These are phyloP conservation scores for Groenewaldozyma salmanticensis DNA, from an alignment of 805 yeast species.

Conservation along the genomic window DNA sequence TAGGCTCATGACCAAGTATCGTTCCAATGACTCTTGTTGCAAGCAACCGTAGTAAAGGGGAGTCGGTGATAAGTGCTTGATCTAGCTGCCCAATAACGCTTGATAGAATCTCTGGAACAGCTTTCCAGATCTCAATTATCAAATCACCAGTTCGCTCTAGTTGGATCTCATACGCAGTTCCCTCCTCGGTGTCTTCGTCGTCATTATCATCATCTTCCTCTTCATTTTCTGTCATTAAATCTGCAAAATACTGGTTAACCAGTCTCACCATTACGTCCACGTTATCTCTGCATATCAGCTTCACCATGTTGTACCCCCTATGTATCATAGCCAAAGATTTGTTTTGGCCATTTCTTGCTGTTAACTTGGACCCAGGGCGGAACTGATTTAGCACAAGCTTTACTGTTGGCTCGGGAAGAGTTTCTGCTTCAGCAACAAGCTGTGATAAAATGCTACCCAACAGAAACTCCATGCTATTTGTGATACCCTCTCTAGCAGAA, in stretches of 20 bases:
- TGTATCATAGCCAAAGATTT: constrained; percentile 25
- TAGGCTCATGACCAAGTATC: constrained; percentile 41
- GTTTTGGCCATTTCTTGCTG: constrained; percentile 13
- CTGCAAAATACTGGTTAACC: constrained; percentile 72
- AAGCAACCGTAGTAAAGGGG: constrained; percentile 47
- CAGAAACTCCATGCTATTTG: constrained; percentile 38
- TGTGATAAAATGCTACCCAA: constrained; percentile 67
- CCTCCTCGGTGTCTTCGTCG: constrained; percentile 13
- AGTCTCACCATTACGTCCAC: constrained; percentile 66
- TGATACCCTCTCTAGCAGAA: constrained; percentile 35
- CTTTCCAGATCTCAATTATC: constrained; percentile 61
- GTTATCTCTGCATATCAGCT: constrained; percentile 59
- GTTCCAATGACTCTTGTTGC: constrained; percentile 70
- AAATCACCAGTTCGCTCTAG: constrained; percentile 54
- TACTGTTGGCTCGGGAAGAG: constrained; percentile 50
- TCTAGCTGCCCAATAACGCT: constrained; percentile 72
- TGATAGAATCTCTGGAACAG: constrained; percentile 62
- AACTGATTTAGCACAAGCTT: constrained; percentile 59
- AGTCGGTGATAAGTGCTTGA: constrained; percentile 63
- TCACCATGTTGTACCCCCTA: constrained; percentile 56
- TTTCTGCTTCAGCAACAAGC: constrained; percentile 59
- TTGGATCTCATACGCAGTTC: constrained; percentile 23
- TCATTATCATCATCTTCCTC: constrained; percentile 21
- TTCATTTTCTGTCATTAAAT: constrained; percentile 42
- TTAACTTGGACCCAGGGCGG: constrained; percentile 27